Conservation (phyloP, 1,284 basidiomycete genomes). For the Earliella scabrosa region DNA sequence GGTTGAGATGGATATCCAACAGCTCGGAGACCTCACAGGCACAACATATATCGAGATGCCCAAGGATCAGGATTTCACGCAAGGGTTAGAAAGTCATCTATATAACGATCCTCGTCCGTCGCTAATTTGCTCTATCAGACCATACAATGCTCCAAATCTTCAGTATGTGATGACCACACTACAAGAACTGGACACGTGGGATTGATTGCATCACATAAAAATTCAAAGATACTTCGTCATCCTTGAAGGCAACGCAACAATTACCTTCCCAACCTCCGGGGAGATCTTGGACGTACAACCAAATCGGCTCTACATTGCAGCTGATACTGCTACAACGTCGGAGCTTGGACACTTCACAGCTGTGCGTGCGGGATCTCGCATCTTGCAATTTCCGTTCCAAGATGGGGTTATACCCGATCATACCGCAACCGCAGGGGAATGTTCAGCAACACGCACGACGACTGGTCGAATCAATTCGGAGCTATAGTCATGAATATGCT, state of each 20-base stretch:
- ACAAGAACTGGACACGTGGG: background rate
- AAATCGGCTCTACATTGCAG: background rate
- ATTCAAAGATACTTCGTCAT: background rate
- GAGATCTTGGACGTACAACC: background rate
- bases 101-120: background rate
- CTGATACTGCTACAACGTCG: background rate
- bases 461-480: too few relatives aligned
- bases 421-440: background rate
- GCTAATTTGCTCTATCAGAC: background rate
- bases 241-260: background rate
- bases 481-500: too few relatives aligned
- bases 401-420: background rate
- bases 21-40: background rate
- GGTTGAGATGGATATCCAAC: background rate
- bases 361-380: background rate
- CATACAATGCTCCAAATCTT: background rate
- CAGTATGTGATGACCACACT: background rate
- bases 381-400: background rate
- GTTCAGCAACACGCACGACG: background rate
- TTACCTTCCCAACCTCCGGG: background rate
- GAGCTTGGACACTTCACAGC: background rate
- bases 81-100: background rate
- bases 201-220: background rate
- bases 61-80: background rate
- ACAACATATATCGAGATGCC: background rate